Evolutionary conservation across 2,329 filamentous ascomycete genomes (phyloP).

Genomic region (Plenodomus lindquistii): DNA sequence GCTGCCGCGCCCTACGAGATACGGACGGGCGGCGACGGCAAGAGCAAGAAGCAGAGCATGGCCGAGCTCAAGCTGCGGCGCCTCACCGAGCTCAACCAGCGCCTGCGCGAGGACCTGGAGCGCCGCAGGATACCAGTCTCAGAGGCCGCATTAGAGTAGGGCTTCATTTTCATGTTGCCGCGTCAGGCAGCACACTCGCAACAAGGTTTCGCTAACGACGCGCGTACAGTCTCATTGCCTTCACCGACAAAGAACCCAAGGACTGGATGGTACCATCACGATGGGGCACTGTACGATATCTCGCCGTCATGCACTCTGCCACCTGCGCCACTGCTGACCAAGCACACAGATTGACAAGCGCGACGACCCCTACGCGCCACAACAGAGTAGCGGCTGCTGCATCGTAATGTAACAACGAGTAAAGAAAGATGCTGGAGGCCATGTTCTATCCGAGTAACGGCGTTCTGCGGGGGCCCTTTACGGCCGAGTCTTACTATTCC

Average conservation of each 20-base stretch:
- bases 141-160: slow-evolving; percentile 71
- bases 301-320: not conserved
- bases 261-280: slow-evolving; percentile 99
- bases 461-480: slow-evolving; percentile 44
- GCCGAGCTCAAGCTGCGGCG: slow-evolving; percentile 96
- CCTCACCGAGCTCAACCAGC: slow-evolving; percentile 94
- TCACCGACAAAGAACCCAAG: slow-evolving; percentile 91
- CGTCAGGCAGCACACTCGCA: not conserved
- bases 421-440: slow-evolving; percentile 31
- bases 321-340: slow-evolving; percentile 23
- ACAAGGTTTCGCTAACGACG: slow-evolving; percentile 24
- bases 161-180: not conserved
- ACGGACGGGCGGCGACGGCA: slow-evolving; percentile 66
- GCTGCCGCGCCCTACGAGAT: slow-evolving; percentile 66
- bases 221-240: slow-evolving; percentile 80
- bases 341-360: slow-evolving; percentile 74
- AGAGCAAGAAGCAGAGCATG: slow-evolving; percentile 99
- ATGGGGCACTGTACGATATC: slow-evolving; percentile 73
- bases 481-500: slow-evolving; percentile 37
- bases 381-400: slow-evolving; percentile 92
- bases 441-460: slow-evolving; percentile 39
- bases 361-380: slow-evolving; percentile 97
- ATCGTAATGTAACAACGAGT: slow-evolving; percentile 74
- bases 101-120: slow-evolving; percentile 93
- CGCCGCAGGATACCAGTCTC: slow-evolving; percentile 94